phyloP scores from a whole-genome alignment of 1,284 basidiomycete genomes.

The Cutaneotrichosporon cutaneum region DNA sequence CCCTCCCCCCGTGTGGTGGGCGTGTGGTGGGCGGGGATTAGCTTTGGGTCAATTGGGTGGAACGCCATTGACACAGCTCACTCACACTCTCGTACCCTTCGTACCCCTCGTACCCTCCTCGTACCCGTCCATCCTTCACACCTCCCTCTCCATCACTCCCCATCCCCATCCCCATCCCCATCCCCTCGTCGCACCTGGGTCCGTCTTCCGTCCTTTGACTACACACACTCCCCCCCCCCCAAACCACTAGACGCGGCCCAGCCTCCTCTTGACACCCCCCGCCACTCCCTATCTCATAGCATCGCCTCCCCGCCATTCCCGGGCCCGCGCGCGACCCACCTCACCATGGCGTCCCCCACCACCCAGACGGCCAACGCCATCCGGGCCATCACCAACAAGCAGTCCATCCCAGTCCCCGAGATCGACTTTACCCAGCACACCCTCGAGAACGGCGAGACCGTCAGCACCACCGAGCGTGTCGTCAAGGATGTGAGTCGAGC shows the following conservation, averaged over 20 bases:
- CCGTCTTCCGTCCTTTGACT: not conserved
- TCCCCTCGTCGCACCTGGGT: not conserved
- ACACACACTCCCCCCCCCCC: slow-evolving; percentile 4
- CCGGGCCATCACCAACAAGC: slow-evolving; percentile 44
- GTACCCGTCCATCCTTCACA: not conserved
- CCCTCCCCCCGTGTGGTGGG: too few relatives aligned
- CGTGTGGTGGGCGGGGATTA: too few relatives aligned
- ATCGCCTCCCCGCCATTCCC: not conserved
- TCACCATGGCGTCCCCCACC: slow-evolving; percentile 40
- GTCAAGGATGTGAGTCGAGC: slow-evolving; percentile 53
- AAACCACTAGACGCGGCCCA: slow-evolving; percentile 12
- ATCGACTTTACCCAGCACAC: slow-evolving; percentile 87
- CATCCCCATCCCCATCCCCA: not conserved
- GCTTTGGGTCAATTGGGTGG: not conserved
- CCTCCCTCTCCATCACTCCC: not conserved
- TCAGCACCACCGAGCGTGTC: slow-evolving; percentile 60
- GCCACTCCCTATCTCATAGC: not conserved
- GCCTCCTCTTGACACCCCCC: not conserved
- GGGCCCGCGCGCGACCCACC: not conserved
- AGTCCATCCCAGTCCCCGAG: slow-evolving; percentile 59
- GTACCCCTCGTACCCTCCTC: not conserved
- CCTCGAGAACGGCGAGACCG: slow-evolving; percentile 80
- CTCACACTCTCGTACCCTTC: not conserved
- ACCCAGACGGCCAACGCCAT: slow-evolving; percentile 51
- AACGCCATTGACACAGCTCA: not conserved